phyloP scores from a whole-genome alignment of 352 stramenopile species.

The Globisporangium yorkense region DNA sequence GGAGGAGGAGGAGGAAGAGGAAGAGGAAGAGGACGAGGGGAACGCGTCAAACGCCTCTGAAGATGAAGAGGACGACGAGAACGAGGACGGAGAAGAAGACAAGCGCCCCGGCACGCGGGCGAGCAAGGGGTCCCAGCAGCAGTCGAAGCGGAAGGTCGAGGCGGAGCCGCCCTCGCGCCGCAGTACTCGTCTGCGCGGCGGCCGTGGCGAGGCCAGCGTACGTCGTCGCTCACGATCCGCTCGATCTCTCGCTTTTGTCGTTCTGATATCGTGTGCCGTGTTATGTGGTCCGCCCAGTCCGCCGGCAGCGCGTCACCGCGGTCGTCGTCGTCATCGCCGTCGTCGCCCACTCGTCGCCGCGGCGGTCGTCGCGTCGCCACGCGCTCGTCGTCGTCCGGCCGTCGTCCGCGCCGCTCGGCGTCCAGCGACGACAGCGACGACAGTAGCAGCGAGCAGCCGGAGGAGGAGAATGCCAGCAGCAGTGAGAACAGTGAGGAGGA shows the following conservation, averaged over 20 bases:
- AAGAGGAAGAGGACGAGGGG: constrained; percentile 8
- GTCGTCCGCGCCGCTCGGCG: not conserved
- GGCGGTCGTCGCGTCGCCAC: constrained; percentile 14
- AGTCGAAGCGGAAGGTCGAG: constrained; percentile 1
- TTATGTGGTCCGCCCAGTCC: not conserved
- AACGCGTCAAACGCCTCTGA: constrained; percentile 12
- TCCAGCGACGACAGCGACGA: not conserved
- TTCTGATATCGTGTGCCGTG: not conserved
- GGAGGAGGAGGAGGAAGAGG: constrained; percentile 8
- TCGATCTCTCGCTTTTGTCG: too few relatives aligned
- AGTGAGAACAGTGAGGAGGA: constrained; percentile 10
- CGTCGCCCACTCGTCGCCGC: constrained; percentile 6
- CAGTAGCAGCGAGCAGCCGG: not conserved
- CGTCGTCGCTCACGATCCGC: not conserved
- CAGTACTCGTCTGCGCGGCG: constrained; percentile 8
- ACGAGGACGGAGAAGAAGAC: constrained; percentile 7
- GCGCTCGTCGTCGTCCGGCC: not conserved
- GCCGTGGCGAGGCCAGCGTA: not conserved
- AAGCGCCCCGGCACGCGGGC: constrained; percentile 4
- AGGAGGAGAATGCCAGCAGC: not conserved
- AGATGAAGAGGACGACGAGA: constrained; percentile 10
- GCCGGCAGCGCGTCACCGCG: not conserved
- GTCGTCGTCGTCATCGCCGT: not conserved
- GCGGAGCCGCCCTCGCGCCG: constrained; percentile 7
- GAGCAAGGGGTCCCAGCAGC: not conserved